These are phyloP conservation scores for Dillenia suffruticosa DNA, from an alignment of 164 flowering plant species.

Conservation along the genomic window DNA sequence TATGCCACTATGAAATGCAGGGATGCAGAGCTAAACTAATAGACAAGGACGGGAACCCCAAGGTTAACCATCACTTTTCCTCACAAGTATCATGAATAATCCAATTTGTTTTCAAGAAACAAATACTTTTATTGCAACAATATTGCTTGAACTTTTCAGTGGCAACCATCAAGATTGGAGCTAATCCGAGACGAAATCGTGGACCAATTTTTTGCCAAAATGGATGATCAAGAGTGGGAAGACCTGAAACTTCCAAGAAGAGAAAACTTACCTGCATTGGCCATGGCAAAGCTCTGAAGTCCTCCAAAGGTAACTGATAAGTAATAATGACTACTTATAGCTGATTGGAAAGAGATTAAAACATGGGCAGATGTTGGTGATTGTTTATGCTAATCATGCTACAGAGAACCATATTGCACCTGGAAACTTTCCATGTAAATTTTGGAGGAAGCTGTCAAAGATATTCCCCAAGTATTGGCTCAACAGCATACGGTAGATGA, in stretches of 20 bases:
- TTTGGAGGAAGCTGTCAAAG: not conserved
- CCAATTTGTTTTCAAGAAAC: not conserved
- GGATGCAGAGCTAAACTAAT: too few species aligned
- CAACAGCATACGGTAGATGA: too few species aligned
- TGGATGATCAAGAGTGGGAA: slow-evolving; percentile 66
- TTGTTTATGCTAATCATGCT: too few species aligned
- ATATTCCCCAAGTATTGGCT: too few species aligned
- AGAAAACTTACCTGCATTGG: slow-evolving; percentile 35
- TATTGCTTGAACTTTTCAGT: slow-evolving; percentile 34
- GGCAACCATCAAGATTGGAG: slow-evolving; percentile 85
- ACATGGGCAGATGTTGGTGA: too few species aligned
- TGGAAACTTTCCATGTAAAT: not conserved
- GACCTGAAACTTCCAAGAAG: slow-evolving; percentile 66
- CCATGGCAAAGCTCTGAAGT: slow-evolving; percentile 59
- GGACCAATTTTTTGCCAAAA: slow-evolving; percentile 57
- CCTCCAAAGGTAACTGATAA: not conserved
- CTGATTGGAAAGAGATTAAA: too few species aligned
- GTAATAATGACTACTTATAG: not conserved
- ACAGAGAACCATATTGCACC: not conserved
- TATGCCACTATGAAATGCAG: too few species aligned
- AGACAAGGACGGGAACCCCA: slow-evolving; percentile 11
- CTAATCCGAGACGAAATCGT: slow-evolving; percentile 57
- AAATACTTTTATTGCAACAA: not conserved
- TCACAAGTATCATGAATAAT: not conserved
- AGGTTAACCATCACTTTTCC: slow-evolving; percentile 14